Evolutionary conservation across 441 rosid species (phyloP).

Genomic region (Mallotus japonicus): DNA sequence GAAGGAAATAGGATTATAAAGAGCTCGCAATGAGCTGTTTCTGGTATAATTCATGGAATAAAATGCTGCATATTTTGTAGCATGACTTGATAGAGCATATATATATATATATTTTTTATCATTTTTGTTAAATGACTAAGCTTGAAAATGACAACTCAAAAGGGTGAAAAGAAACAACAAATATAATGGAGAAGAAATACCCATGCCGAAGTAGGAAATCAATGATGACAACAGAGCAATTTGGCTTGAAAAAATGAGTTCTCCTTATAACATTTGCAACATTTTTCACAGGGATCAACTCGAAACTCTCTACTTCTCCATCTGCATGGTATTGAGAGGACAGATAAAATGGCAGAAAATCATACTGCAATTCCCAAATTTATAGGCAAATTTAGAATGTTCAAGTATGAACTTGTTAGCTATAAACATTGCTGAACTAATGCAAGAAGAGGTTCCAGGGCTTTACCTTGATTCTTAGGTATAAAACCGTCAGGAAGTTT

Average conservation of each 20-base stretch:
- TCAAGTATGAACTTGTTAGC: background rate
- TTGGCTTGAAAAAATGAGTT: conserved; percentile 72
- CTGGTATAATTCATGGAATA: background rate
- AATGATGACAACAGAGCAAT: conserved; percentile 75
- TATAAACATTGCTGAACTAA: background rate
- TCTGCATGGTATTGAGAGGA: conserved; percentile 9
- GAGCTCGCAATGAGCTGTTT: background rate
- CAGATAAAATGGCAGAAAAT: background rate
- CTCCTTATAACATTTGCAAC: conserved; percentile 62
- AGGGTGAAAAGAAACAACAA: background rate
- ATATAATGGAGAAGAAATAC: conserved; percentile 36
- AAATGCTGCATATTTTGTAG: background rate
- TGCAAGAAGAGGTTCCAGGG: conserved; percentile 6
- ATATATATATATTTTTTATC: background rate
- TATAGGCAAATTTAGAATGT: conserved; percentile 3
- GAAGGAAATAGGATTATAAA: background rate
- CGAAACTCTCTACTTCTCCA: conserved; percentile 93
- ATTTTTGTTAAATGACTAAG: background rate
- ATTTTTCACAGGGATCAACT: conserved; percentile 58
- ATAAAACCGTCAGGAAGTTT: conserved; percentile 61
- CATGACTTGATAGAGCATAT: background rate
- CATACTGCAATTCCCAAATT: background rate
- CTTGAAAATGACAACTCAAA: background rate
- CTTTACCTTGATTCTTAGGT: conserved; percentile 66
- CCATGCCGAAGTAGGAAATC: conserved; percentile 89